Evolutionary conservation across 495 filamentous ascomycete genomes (phyloP).

Genomic region (Penicillium alfredii): DNA sequence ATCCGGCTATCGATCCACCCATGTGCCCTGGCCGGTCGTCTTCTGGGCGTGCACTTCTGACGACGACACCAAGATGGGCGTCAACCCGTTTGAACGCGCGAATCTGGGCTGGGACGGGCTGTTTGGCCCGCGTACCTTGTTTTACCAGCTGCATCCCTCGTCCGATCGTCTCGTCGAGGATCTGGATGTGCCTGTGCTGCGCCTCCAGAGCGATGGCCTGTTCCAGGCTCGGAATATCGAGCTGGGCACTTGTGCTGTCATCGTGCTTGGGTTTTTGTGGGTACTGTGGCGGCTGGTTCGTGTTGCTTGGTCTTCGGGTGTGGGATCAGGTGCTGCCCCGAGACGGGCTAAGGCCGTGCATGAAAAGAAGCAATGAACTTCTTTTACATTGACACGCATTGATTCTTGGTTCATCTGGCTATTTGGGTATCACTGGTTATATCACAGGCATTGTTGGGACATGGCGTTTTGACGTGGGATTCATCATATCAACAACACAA

Average conservation of each 20-base stretch:
- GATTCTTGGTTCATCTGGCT: too few species aligned
- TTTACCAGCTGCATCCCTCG: constrained; percentile 72
- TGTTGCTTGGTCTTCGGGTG: constrained; percentile 28
- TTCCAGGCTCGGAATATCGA: constrained; percentile 56
- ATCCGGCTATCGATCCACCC: constrained; percentile 40
- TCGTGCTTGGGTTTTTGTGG: constrained; percentile 70
- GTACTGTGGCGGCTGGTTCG: constrained; percentile 59
- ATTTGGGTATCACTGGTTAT: constrained; percentile 3
- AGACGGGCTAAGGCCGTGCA: constrained; percentile 4
- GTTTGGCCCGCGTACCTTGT: constrained; percentile 74
- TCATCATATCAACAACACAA: too few species aligned
- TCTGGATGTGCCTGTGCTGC: constrained; percentile 70
- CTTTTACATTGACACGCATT: too few species aligned
- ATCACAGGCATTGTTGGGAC: too few species aligned
- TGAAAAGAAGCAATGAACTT: constrained; percentile 21
- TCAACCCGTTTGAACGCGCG: constrained; percentile 78
- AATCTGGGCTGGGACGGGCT: constrained; percentile 83
- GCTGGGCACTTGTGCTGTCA: constrained; percentile 60
- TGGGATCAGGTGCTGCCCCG: constrained; percentile 1
- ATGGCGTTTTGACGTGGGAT: too few species aligned
- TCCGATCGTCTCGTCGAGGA: constrained; percentile 48
- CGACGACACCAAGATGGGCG: constrained; percentile 64
- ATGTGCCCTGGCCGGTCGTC: constrained; percentile 68
- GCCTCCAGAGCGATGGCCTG: constrained; percentile 36
- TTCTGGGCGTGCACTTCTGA: constrained; percentile 89